phyloP scores from a whole-genome alignment of 1,139 yeast species.

The Candida neerlandica region DNA sequence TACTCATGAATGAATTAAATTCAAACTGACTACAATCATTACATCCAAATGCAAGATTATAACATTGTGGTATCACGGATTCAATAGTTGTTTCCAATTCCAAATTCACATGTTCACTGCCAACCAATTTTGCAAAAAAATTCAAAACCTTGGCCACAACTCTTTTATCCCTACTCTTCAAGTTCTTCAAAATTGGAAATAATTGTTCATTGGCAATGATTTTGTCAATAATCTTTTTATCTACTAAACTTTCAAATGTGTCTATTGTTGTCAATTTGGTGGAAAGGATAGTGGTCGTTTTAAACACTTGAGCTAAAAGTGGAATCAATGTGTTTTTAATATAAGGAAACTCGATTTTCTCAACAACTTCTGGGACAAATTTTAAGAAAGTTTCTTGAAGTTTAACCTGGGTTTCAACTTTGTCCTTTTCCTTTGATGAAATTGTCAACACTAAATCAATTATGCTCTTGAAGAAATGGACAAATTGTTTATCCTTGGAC shows the following conservation, averaged over 20 bases:
- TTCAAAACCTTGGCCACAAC: constrained; percentile 58
- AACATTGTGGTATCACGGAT: constrained; percentile 40
- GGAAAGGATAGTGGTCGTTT: constrained; percentile 79
- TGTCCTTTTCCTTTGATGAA: constrained; percentile 28
- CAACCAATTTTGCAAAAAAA: constrained; percentile 51
- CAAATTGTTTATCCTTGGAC: constrained; percentile 50
- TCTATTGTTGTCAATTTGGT: constrained; percentile 74
- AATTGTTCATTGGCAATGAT: constrained; percentile 74
- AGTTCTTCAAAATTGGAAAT: constrained; percentile 69
- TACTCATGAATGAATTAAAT: constrained; percentile 32
- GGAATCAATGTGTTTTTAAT: constrained; percentile 78
- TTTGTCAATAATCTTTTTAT: constrained; percentile 65
- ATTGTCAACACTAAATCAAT: constrained; percentile 33
- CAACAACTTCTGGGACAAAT: constrained; percentile 46
- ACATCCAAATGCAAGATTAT: constrained; percentile 43
- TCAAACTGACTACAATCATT: constrained; percentile 42
- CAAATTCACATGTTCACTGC: constrained; percentile 39
- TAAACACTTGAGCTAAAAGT: constrained; percentile 67
- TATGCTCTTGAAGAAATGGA: constrained; percentile 34
- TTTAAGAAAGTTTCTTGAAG: constrained; percentile 61
- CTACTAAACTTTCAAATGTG: constrained; percentile 62
- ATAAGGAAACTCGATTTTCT: constrained; percentile 66
- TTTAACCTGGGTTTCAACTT: constrained; percentile 36
- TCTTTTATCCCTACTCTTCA: constrained; percentile 77
- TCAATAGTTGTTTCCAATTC: constrained; percentile 43